A percentile compares a stretch with the other conserved stretches of the same genome.
phyloP scores from a whole-genome alignment of 73 alveolate genomes.

The Halteria grandinella region DNA sequence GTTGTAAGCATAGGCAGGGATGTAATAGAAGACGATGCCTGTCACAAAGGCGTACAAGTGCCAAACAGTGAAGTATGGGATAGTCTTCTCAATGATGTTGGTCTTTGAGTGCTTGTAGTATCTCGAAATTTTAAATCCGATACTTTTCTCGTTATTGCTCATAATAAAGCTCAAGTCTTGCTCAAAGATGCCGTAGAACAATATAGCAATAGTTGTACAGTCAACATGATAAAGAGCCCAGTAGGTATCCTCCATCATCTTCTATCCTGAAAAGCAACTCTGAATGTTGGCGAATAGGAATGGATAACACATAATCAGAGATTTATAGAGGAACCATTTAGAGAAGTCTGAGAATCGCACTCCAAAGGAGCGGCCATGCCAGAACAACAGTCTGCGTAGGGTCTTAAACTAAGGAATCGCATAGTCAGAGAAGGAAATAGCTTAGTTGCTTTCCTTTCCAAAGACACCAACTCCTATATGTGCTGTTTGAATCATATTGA shows the following conservation, averaged over 20 bases:
- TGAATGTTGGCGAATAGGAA: not conserved
- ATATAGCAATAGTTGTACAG: slow-evolving; percentile 9
- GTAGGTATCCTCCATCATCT: not conserved
- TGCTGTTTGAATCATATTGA: slow-evolving; percentile 93
- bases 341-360: slow-evolving; percentile 8
- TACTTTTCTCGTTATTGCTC: no score
- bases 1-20: no score
- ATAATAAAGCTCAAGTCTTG: slow-evolving; percentile 23
- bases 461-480: slow-evolving; percentile 91
- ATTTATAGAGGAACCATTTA: slow-evolving; percentile 39
- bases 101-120: no score
- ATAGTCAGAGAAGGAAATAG: slow-evolving; percentile 77
- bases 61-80: no score
- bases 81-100: no score
- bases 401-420: slow-evolving; percentile 80
- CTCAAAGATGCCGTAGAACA: not conserved
- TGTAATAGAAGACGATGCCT: no score
- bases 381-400: slow-evolving; percentile 73
- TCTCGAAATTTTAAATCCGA: no score
- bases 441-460: slow-evolving; percentile 94
- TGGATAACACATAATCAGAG: not conserved
- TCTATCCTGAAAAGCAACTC: not conserved
- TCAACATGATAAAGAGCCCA: slow-evolving; percentile 1
- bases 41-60: no score
- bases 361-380: slow-evolving; percentile 79